phyloP scores from a whole-genome alignment of 805 yeast genomes.

The Candida awuae region DNA sequence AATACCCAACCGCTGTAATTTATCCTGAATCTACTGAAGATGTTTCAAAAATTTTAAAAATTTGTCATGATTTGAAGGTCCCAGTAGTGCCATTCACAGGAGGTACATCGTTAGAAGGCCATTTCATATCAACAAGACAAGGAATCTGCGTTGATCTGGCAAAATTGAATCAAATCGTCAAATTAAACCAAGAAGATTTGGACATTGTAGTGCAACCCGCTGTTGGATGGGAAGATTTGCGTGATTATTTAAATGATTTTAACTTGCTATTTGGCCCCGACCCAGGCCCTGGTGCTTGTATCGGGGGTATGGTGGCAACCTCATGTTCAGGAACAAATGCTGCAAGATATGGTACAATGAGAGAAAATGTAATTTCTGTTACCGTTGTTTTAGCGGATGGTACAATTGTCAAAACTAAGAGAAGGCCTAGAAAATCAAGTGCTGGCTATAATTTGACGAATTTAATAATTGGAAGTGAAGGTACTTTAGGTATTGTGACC shows the following conservation, averaged over 20 bases:
- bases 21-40: conserved; percentile 61
- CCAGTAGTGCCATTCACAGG: conserved; percentile 76
- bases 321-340: conserved; percentile 80
- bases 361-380: conserved; percentile 58
- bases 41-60: conserved; percentile 53
- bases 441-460: conserved; percentile 78
- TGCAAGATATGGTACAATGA: conserved; percentile 71
- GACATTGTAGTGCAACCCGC: conserved; percentile 74
- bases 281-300: conserved; percentile 72
- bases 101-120: conserved; percentile 76
- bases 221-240: conserved; percentile 68
- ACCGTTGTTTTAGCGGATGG: conserved; percentile 81
- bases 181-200: conserved; percentile 54
- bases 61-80: conserved; percentile 50
- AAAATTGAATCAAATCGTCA: conserved; percentile 51
- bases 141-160: conserved; percentile 56
- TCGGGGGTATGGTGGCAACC: conserved; percentile 73
- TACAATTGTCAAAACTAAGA: conserved; percentile 62
- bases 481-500: conserved; percentile 67
- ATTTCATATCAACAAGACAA: conserved; percentile 59
- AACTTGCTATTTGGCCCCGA: conserved; percentile 67
- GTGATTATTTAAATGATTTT: conserved; percentile 39
- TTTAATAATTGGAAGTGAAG: conserved; percentile 75
- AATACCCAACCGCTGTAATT: conserved; percentile 38
- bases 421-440: conserved; percentile 67